These are phyloP conservation scores for Trichomonas vaginalis DNA, from an alignment of 208 protist species.

Conservation along the genomic window DNA sequence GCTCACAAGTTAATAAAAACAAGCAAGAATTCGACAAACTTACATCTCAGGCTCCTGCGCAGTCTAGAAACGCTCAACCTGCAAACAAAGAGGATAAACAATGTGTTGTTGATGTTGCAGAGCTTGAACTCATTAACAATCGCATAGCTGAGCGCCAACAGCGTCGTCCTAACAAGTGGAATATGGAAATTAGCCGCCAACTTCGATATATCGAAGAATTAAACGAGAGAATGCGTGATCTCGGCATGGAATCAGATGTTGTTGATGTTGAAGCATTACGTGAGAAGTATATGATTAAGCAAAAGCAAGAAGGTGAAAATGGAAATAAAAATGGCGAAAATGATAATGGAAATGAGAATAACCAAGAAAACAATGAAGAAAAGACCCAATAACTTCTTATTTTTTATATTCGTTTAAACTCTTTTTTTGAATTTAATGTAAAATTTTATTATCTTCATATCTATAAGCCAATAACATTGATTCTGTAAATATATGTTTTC, in stretches of 20 bases:
- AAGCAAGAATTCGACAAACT: not conserved
- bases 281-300: not conserved
- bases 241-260: not conserved
- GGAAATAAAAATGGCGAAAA: not conserved
- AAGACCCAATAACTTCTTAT: not conserved
- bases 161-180: not conserved
- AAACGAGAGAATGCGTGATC: not conserved
- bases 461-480: too few relatives aligned
- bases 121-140: not conserved
- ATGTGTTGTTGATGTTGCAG: not conserved
- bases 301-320: not conserved
- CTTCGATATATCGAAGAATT: not conserved
- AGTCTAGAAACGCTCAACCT: not conserved
- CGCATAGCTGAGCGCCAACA: not conserved
- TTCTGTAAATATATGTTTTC: too few relatives aligned
- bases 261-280: not conserved
- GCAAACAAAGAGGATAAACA: not conserved
- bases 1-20: not conserved
- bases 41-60: not conserved
- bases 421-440: too few relatives aligned
- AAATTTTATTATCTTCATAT: too few relatives aligned
- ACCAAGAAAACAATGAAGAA: not conserved
- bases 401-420: not conserved
- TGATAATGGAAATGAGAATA: not conserved
- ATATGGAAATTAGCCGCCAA: not conserved